Evolutionary conservation across 805 yeast species (phyloP).

Genomic region (Candida multigemmis): DNA sequence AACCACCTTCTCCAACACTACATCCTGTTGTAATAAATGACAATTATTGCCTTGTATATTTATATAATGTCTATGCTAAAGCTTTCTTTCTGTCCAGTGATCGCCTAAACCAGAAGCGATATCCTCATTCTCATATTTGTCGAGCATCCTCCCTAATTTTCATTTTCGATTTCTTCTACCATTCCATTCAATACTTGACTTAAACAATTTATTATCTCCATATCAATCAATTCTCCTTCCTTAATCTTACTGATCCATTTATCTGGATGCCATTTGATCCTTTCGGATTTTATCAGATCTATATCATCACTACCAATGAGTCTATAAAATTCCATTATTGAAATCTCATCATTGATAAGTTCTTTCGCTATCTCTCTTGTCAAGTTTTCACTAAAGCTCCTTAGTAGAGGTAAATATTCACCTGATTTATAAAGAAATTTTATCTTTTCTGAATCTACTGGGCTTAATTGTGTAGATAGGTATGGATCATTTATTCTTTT

Average conservation of each 20-base stretch:
- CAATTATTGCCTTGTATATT: too few species aligned
- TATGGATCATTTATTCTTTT: slow-evolving; percentile 20
- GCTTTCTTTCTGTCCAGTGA: too few species aligned
- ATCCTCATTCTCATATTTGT: too few species aligned
- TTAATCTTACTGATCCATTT: slow-evolving; percentile 33
- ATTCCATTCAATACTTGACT: slow-evolving; percentile 22
- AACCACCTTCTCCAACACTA: too few species aligned
- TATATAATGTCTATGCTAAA: too few species aligned
- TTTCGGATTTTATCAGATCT: slow-evolving; percentile 33
- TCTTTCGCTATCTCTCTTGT: slow-evolving; percentile 5
- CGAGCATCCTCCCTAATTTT: too few species aligned
- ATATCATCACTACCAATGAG: slow-evolving; percentile 7
- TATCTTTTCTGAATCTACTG: neutral
- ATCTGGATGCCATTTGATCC: slow-evolving; percentile 70
- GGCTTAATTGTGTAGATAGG: slow-evolving; percentile 4
- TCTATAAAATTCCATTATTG: slow-evolving; percentile 18
- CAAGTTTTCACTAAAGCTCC: slow-evolving; percentile 8
- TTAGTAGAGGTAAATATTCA: slow-evolving; percentile 1
- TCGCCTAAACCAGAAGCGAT: too few species aligned
- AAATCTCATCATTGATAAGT: slow-evolving; percentile 11
- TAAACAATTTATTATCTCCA: slow-evolving; percentile 17
- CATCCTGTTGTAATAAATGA: too few species aligned
- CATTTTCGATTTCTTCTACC: slow-evolving; percentile 10
- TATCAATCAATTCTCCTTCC: slow-evolving; percentile 7
- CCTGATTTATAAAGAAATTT: too few species aligned